These are phyloP conservation scores for Dactylellina cionopaga DNA, from an alignment of 2,329 filamentous ascomycete species.

Conservation along the genomic window DNA sequence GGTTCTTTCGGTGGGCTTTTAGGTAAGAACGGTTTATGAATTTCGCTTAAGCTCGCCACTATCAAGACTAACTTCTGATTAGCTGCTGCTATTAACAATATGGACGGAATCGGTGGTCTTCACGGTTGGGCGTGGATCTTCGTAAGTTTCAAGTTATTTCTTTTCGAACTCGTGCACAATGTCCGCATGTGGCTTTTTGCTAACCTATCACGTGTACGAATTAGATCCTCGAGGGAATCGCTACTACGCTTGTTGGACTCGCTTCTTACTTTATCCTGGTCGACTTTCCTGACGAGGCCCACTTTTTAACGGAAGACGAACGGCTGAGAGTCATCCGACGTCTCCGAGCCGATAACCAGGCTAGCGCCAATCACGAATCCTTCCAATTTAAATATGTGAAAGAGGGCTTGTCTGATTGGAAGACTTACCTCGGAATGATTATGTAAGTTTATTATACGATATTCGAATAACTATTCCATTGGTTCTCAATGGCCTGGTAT, in stretches of 20 bases:
- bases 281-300: constrained; percentile 81
- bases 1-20: constrained; percentile 81
- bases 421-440: constrained; percentile 76
- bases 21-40: neutral
- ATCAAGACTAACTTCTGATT: no score
- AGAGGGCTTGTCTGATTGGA: constrained; percentile 80
- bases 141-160: constrained; percentile 51
- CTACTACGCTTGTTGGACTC: constrained; percentile 75
- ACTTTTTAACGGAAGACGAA: constrained; percentile 76
- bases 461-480: no score
- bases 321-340: constrained; percentile 77
- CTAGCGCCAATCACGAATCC: constrained; percentile 77
- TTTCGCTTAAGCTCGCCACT: no score
- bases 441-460: constrained; percentile 28
- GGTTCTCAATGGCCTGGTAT: no score
- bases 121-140: constrained; percentile 74
- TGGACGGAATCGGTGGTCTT: constrained; percentile 71
- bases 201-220: neutral
- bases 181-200: neutral
- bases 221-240: constrained; percentile 73
- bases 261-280: constrained; percentile 80
- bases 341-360: constrained; percentile 76
- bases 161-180: neutral
- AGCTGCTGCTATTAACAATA: constrained; percentile 76
- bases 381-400: constrained; percentile 79